Base-by-base conservation (phyloP, 148 eudicot genomes). In the Fagopyrum tataricum region DNA sequence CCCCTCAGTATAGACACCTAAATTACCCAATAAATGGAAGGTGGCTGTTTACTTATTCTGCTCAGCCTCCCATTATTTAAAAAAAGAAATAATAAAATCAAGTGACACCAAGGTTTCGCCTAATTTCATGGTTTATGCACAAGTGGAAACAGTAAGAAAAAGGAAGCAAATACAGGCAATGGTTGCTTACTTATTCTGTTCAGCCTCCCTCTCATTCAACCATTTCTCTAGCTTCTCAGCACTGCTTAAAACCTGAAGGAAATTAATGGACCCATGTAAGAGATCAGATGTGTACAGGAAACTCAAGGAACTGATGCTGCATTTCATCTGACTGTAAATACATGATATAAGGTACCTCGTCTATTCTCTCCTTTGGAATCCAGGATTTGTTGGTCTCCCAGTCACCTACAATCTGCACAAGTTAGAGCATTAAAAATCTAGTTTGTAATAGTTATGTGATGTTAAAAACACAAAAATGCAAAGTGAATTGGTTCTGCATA, bases 311-410 rank as follows among this genome's bases (percentile, higher is more conserved):
- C 12, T 61, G 40, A 26, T 1, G 41, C n/a, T 26, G 52, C 7
- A 44, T 18, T 43, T 44, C 14, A 43, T 18, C n/a, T 26, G 47
- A 41, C 72, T 17, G 72, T 61, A 13, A 61, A 5, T 17, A 68
- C 42, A 44, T 46, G 72, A 43, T 31, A 70, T 3, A 62, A 61
- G 46, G 72, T 70, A 91, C 99, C 96, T 95, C 89, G 52, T 92
- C 92, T 24, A 87, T 88, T 85, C 78, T 90, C 62, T 89, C 87
- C 78, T 75, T 92, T 24, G 97, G 90, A 77, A 95, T 84, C 97
- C 99, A 95, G 61, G 97, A 76, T 76, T 92, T 95, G 24, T 90
- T 83, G 6, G 74, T 81, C 78, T 90, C 92, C 99, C 96, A 95
- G 76, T 85, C 86, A 40, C 74, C 82, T 53, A 88, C 88, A 76